Evolutionary conservation across 805 yeast genomes (phyloP).

Genomic region (Saccharomycopsis fodiens): DNA sequence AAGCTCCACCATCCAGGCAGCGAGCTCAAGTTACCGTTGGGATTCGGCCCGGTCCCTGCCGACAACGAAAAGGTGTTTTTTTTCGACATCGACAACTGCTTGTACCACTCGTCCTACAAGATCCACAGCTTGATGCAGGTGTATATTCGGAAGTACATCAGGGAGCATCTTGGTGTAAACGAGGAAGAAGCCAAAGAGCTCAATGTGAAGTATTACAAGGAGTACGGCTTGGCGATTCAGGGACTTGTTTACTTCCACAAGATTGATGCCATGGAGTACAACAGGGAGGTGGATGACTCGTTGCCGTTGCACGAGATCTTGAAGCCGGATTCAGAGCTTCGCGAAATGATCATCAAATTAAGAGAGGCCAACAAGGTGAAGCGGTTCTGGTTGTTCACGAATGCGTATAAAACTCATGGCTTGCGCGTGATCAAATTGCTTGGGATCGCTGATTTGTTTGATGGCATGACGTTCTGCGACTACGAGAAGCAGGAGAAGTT

Average conservation of each 20-base stretch:
- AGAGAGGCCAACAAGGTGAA: conserved; percentile 44
- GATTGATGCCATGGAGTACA: conserved; percentile 84
- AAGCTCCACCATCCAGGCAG: conserved; percentile 11
- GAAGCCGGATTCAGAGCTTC: conserved; percentile 47
- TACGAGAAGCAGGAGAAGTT: conserved; percentile 56
- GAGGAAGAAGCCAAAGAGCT: conserved; percentile 69
- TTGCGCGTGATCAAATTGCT: conserved; percentile 67
- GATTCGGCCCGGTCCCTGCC: conserved; percentile 17
- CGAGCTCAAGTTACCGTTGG: conserved; percentile 8
- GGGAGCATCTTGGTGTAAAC: conserved; percentile 47
- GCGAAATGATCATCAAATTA: conserved; percentile 44
- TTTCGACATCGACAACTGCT: conserved; percentile 92
- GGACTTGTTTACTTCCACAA: conserved; percentile 62
- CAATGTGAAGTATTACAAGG: conserved; percentile 69
- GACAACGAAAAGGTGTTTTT: conserved; percentile 42
- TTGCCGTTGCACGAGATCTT: conserved; percentile 78
- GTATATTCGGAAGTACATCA: conserved; percentile 76
- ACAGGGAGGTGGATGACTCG: conserved; percentile 84
- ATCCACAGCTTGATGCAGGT: conserved; percentile 86
- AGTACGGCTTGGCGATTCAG: conserved; percentile 89
- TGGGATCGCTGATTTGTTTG: conserved; percentile 89
- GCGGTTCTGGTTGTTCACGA: conserved; percentile 86
- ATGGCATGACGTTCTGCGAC: conserved; percentile 91
- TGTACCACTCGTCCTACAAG: conserved; percentile 64
- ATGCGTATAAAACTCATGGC: conserved; percentile 91